Base-by-base conservation (phyloP, 1,284 basidiomycete genomes). In the Papiliotrema nemorosa region DNA sequence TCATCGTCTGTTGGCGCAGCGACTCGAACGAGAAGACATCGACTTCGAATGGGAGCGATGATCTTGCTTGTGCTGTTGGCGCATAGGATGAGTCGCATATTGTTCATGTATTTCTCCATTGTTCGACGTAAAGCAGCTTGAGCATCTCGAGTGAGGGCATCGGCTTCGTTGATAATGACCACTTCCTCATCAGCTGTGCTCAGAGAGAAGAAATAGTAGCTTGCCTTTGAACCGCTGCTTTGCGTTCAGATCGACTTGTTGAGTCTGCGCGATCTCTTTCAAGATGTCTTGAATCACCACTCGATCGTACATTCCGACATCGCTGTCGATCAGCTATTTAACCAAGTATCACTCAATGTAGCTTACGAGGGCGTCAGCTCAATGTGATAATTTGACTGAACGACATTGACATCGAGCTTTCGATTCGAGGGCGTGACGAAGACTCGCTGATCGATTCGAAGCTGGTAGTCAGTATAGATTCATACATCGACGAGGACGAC, bases 51-150 rank as follows among this genome's bases (percentile, higher is more conserved):
- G 2, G 94, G 96, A 1, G 92, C 92, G 67, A 99, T 98, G 56
- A 99, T 87, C 63, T 88, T 88, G 68, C 88, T 89, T 2, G 96
- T 97, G 69, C 89, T 93, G 74, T 91, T 96, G n/a, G 94, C 91
- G 72, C 94, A 97, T 12, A 99, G 82, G 63, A 99, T 94, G 59
- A 99, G 84, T 41, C 96, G 85, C 82, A 99, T 82, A 72, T 97
- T 98, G 43, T 84, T 85, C 88, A 97, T 97, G 78, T 97, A 98
- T 74, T 97, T 94, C 67, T 99, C 94, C 94, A 98, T 99, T 2
- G 94, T 98, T 52, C 96, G 82, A 65, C 96, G 86, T 38, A 99
- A 80, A 4, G 94, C 94, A 1, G 94, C 92, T 78, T 98, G 94
- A 0, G 94, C 94, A 76, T 98, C 94, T 58, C 93, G 85, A 13